Evolutionary conservation across 1,284 basidiomycete species (phyloP).

Genomic region (Ustilago curta): DNA sequence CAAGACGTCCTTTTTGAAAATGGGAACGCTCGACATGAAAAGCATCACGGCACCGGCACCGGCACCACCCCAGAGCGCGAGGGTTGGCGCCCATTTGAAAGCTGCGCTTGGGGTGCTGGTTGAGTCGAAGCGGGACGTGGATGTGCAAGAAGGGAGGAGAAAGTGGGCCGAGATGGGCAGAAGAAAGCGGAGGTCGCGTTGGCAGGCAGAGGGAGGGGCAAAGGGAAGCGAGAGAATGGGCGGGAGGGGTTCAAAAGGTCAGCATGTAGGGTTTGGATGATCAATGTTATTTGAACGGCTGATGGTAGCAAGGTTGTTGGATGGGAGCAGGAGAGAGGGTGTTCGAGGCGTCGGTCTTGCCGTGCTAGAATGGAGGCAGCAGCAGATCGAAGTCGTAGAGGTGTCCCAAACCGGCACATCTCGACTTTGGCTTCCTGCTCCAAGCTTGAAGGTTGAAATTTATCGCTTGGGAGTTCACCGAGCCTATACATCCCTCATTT

Average conservation of each 20-base stretch:
- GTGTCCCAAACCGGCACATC: too few species aligned
- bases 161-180: neutral
- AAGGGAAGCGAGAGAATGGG: too few species aligned
- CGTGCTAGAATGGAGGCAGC: neutral
- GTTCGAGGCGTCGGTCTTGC: neutral
- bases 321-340: neutral
- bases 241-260: neutral
- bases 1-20: slow-evolving; percentile 63
- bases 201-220: neutral
- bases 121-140: neutral
- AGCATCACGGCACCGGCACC: slow-evolving; percentile 59
- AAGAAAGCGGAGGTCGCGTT: too few species aligned
- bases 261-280: neutral
- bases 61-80: slow-evolving; percentile 63
- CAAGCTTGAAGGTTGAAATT: too few species aligned
- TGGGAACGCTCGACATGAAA: slow-evolving; percentile 60
- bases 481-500: neutral
- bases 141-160: too few species aligned
- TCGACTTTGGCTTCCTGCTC: too few species aligned
- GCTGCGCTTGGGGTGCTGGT: slow-evolving; percentile 31
- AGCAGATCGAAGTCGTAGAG: neutral
- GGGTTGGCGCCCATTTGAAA: slow-evolving; percentile 58
- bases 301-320: too few species aligned
- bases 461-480: neutral
- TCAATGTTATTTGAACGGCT: neutral